Evolutionary conservation across 768 basidiomycete species (phyloP), one percentile per base, ranked within the genome.

Genomic region (Mycena galericulata): DNA sequence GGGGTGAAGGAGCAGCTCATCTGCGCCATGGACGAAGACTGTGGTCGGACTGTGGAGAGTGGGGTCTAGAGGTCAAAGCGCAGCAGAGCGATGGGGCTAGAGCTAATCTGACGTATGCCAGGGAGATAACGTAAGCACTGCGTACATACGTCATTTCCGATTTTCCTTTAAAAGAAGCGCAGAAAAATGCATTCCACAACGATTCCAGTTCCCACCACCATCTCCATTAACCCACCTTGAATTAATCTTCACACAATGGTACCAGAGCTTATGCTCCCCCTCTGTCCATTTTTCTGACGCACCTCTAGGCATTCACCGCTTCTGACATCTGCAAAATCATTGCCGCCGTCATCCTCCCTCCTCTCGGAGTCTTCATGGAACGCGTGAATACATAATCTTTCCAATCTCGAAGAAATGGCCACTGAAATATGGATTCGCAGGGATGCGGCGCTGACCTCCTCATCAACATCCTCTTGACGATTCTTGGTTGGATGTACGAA

Each of bases 281-380:
- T 9, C 26, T 12, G 3, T 17, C 15, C 4, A 17, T 9, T 24
- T 2, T n/a, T 20, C 61, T 62, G 29, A 62, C 43, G 10, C 46
- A 3, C 26, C 14, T 10, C 9, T 20, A 62, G 67, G 67, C 67
- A 1, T 62, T 68, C 20, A 62, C 67, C 22, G 54, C 81, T 59
- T 89, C 91, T 53, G 92, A 95, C 75, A 87, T 94, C 61, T 91
- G 89, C 87, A 94, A 94, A 82, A 81, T 83, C 69, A 71, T 86
- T 67, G 73, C 89, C 61, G 93, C 93, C 66, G 84, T 95, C 79
- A 72, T 94, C 76, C 73, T 95, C 17, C 94, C 95, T 12, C 96
- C 96, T 65, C 76, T 97, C 3, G 95, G 91, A 62, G 96, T 97
- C 27, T 95, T 96, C 82, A 80, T 97, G 29, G 95, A 97, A n/a